phyloP scores from a whole-genome alignment of 108 stramenopile genomes.

The Skeletonema costatum region DNA sequence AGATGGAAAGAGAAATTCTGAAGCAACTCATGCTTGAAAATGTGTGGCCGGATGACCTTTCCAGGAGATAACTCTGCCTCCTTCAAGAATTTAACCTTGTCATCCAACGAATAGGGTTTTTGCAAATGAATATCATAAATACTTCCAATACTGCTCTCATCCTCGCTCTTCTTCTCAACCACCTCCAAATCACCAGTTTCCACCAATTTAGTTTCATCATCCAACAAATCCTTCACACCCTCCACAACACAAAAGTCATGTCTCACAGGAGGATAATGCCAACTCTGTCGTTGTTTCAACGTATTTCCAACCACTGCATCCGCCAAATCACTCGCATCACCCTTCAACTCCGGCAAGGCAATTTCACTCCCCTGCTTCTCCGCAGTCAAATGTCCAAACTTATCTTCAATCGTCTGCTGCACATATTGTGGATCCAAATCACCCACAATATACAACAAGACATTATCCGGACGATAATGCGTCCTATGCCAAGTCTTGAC shows the following conservation, averaged over 20 bases:
- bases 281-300: conserved; percentile 86
- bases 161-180: conserved; percentile 39
- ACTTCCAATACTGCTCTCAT: conserved; percentile 40
- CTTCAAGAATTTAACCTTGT: conserved; percentile 74
- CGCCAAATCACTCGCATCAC: conserved; percentile 69
- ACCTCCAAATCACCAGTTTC: conserved; percentile 12
- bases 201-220: conserved; percentile 12
- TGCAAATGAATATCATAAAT: conserved; percentile 89
- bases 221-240: conserved; percentile 44
- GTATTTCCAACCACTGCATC: conserved; percentile 79
- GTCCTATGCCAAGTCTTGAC: conserved; percentile 95
- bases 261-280: conserved; percentile 91
- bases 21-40: conserved; percentile 89
- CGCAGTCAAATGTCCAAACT: conserved; percentile 85
- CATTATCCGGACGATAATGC: conserved; percentile 98
- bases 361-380: conserved; percentile 83
- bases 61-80: conserved; percentile 66
- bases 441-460: conserved; percentile 95
- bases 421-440: conserved; percentile 88
- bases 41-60: conserved; percentile 83
- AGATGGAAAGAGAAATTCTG: conserved; percentile 96
- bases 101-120: conserved; percentile 72
- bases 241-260: conserved; percentile 83
- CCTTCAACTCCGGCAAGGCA: conserved; percentile 65
- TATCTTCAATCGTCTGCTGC: conserved; percentile 79